Percentiles rank a stretch among this genome's conserved stretches.
These are phyloP conservation scores for Cupressus sempervirens DNA, from an alignment of 75 land plant genomes.

Conservation along the genomic window DNA sequence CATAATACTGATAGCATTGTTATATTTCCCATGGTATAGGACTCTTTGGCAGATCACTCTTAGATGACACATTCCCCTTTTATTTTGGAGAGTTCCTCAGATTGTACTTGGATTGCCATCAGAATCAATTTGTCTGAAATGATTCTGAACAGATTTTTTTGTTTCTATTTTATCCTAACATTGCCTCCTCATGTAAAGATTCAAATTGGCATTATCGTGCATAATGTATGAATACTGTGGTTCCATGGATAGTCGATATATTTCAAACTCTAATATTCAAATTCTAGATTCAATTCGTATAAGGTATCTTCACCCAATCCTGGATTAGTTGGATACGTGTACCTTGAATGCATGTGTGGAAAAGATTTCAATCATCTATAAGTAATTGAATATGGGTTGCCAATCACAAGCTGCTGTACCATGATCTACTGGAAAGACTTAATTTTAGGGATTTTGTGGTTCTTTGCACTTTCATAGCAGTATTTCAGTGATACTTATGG, in stretches of 20 bases:
- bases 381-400: background rate
- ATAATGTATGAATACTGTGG: background rate
- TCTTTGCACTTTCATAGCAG: too few species aligned
- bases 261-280: too few species aligned
- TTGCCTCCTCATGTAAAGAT: too few species aligned
- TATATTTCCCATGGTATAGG: background rate
- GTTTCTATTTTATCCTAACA: too few species aligned
- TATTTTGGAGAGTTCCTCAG: background rate
- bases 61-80: background rate
- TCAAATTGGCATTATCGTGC: background rate
- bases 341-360: background rate
- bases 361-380: background rate
- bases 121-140: too few species aligned
- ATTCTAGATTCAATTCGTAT: too few species aligned
- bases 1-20: background rate
- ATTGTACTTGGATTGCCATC: too few species aligned
- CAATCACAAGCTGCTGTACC: background rate
- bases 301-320: too few species aligned
- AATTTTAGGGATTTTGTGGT: too few species aligned
- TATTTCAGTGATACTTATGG: background rate
- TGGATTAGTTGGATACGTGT: background rate
- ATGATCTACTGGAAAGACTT: background rate
- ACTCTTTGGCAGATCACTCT: background rate
- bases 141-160: too few species aligned
- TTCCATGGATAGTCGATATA: too few species aligned